Base-by-base conservation (phyloP, 106 monocot genomes). In the Ottelia alismoides region DNA sequence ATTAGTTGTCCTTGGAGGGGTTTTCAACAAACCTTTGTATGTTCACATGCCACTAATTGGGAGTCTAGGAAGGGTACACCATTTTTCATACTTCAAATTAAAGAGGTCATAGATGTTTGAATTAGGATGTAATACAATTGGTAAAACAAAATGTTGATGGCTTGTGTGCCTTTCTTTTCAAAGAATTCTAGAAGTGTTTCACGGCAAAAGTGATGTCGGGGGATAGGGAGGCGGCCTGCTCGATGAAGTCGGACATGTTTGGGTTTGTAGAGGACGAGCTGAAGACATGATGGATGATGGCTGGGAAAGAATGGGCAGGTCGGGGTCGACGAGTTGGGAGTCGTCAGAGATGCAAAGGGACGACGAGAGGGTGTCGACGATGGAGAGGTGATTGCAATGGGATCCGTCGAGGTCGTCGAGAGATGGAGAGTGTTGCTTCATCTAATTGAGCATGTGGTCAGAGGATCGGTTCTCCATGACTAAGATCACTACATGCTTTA, bases 381-480 rank as follows among this genome's bases (percentile, higher is more conserved):
- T 59, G 55, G 74, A 68, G 43, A 54, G 28, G 2, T 49, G 78
- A 43, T 91, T 91, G 69, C 85, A 91, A 21, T 91, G 81, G 1
- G 30, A 14, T 22, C 91, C 91, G 12, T 74, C 78, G 43, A 91
- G 67, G 55, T 85, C 85, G 53, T 91, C 60, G 59, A 91, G 72
- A 25, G 64, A 31, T 2, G 77, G 80, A 69, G 74, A 77, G 28
- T 80, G 3, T 25, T 73, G 60, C 1, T 78, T 85, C 85, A 91
- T 78, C 81, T 78, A 91, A 0, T 85, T 85, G 24, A 90, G 58
- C 80, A 90, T 84, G 75, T 90, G 90, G 72, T 90, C 90, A 66
- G 84, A 90, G 46, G 91, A 91, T 23, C 91, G 58, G 76, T 91
- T 91, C 72, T 91, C 91, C 47, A 91, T 58, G 9, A 85, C 81